Percentiles rank a stretch among this genome's conserved stretches.
Evolutionary conservation across 192 early-diverging fungal genomes (phyloP).

Genomic region (Entomortierella lignicola): DNA sequence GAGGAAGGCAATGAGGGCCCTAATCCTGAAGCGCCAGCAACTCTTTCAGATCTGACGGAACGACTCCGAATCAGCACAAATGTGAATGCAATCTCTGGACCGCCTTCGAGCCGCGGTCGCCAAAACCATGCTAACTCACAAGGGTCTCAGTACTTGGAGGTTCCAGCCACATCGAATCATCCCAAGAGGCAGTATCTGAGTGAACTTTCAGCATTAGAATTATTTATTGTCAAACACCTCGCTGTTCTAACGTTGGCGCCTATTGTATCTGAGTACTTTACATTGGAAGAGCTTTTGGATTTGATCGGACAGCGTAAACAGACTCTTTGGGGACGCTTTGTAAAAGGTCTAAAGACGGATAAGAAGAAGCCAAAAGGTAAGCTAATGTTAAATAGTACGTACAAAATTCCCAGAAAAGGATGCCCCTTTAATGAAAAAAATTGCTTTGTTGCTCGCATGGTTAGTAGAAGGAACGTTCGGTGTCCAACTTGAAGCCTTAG

Average conservation of each 20-base stretch:
- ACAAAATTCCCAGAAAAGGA: no score
- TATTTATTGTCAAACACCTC: conserved; percentile 85
- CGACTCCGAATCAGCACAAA: conserved; percentile 37
- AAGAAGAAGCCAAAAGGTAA: conserved; percentile 70
- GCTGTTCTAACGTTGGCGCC: conserved; percentile 83
- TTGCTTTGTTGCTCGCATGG: neutral
- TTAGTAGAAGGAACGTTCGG: conserved; percentile 87
- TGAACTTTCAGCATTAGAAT: conserved; percentile 83
- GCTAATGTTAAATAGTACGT: no score
- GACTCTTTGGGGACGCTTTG: conserved; percentile 80
- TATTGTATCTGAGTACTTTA: conserved; percentile 75
- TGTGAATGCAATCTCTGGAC: neutral
- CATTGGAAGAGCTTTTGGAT: conserved; percentile 79
- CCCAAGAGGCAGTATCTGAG: conserved; percentile 61
- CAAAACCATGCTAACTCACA: conserved; percentile 9
- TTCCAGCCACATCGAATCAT: conserved; percentile 5
- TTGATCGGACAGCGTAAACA: conserved; percentile 83
- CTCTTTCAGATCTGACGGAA: conserved; percentile 47
- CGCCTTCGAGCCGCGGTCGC: conserved; percentile 14
- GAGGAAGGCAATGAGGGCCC: conserved; percentile 29
- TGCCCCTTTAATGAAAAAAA: no score
- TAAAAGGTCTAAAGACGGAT: conserved; percentile 71
- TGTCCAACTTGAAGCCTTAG: conserved; percentile 84
- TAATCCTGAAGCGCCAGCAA: conserved; percentile 36
- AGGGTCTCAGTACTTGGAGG: conserved; percentile 12